Percentiles rank a stretch among this genome's conserved stretches.
phyloP scores from a whole-genome alignment of 768 basidiomycete species.

The Russula sp. region DNA sequence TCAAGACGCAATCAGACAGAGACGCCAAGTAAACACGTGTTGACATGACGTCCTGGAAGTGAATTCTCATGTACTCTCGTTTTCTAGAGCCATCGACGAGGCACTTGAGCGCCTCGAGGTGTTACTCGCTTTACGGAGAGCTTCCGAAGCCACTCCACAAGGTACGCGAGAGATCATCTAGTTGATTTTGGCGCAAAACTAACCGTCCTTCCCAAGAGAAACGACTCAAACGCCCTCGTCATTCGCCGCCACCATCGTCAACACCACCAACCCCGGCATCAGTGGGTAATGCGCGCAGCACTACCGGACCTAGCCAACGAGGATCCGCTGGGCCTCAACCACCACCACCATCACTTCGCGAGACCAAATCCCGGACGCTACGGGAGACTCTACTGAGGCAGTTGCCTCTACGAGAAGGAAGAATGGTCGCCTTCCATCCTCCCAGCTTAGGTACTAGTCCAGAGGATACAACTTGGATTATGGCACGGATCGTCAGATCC shows the following conservation, averaged over 20 bases:
- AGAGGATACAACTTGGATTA: conserved; percentile 63
- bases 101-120: conserved; percentile 67
- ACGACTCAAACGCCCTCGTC: conserved; percentile 70
- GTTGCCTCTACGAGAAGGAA: conserved; percentile 64
- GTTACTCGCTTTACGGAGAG: conserved; percentile 69
- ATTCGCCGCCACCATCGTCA: conserved; percentile 64
- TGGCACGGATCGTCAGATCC: conserved; percentile 70
- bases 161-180: conserved; percentile 33
- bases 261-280: conserved; percentile 33
- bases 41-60: conserved; percentile 18
- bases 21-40: conserved; percentile 54
- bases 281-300: conserved; percentile 42
- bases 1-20: conserved; percentile 54
- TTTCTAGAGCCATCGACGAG: conserved; percentile 63
- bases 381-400: conserved; percentile 59
- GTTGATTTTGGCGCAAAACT: conserved; percentile 1
- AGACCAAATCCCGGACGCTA: conserved; percentile 57
- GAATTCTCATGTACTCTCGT: not conserved
- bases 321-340: conserved; percentile 56
- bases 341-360: conserved; percentile 53
- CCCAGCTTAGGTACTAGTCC: conserved; percentile 46
- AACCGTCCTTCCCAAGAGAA: conserved; percentile 39
- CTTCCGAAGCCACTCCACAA: conserved; percentile 56
- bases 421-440: conserved; percentile 81
- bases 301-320: conserved; percentile 57